phyloP scores from a whole-genome alignment of 2,329 filamentous ascomycete genomes.

The Byssochlamys sp. region DNA sequence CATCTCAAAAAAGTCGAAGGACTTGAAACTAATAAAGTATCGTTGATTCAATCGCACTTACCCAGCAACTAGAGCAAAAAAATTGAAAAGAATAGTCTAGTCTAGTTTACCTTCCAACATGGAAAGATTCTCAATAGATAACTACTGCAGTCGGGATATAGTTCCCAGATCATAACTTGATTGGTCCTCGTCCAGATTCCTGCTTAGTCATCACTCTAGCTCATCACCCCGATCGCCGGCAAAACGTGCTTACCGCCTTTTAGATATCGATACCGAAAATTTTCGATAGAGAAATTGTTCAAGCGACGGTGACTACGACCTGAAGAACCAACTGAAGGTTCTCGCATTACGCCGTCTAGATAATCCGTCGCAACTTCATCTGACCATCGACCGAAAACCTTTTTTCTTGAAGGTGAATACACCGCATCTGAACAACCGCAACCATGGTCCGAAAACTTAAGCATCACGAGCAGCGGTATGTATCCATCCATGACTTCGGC shows the following conservation, averaged over 20 bases:
- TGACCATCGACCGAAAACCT: not conserved
- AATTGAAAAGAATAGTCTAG: too few relatives aligned
- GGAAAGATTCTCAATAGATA: too few relatives aligned
- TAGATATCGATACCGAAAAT: not conserved
- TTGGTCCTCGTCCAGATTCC: too few relatives aligned
- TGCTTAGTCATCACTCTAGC: not conserved
- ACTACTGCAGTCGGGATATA: too few relatives aligned
- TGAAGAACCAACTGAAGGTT: not conserved
- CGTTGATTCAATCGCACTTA: too few relatives aligned
- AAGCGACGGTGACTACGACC: not conserved
- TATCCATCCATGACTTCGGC: conserved; percentile 1
- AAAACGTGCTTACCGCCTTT: not conserved
- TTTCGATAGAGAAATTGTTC: not conserved
- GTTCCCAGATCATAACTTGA: too few relatives aligned
- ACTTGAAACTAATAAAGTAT: too few relatives aligned
- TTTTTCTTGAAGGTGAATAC: not conserved
- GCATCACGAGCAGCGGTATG: conserved; percentile 79
- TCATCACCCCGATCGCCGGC: not conserved
- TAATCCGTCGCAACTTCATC: too few relatives aligned
- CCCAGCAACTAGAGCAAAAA: too few relatives aligned
- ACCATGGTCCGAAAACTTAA: conserved; percentile 91
- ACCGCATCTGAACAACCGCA: conserved; percentile 3
- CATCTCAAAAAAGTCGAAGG: too few relatives aligned
- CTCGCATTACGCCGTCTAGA: not conserved
- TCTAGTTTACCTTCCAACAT: too few relatives aligned